Conservation (phyloP, 768 basidiomycete species). For the Tulasnella sp. region DNA sequence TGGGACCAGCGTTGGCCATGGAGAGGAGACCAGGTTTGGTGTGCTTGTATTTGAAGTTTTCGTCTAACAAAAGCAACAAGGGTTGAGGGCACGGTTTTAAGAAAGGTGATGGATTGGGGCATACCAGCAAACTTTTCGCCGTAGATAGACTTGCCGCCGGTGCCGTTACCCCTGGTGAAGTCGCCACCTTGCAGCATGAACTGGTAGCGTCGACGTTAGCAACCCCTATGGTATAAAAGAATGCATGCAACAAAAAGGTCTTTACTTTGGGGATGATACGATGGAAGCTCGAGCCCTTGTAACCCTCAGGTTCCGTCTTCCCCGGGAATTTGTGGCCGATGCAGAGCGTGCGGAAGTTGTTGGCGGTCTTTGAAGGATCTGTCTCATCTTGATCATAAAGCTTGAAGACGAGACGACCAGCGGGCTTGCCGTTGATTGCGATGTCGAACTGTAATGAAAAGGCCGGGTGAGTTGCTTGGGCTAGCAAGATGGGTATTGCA, state of each 20-base stretch:
- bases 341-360: constrained; percentile 76
- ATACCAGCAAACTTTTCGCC: constrained; percentile 38
- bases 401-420: constrained; percentile 67
- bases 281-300: constrained; percentile 39
- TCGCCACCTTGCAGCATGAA: constrained; percentile 45
- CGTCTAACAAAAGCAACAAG: constrained; percentile 35
- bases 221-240: neutral
- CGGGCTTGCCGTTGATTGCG: constrained; percentile 37
- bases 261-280: constrained; percentile 39
- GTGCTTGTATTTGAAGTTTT: constrained; percentile 41
- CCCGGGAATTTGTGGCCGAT: constrained; percentile 42
- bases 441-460: constrained; percentile 37
- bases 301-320: no score
- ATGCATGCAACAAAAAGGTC: neutral
- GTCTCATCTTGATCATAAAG: constrained; percentile 74
- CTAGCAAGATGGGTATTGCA: neutral
- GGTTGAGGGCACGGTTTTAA: neutral
- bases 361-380: constrained; percentile 69
- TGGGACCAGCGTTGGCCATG: constrained; percentile 50
- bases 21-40: constrained; percentile 44
- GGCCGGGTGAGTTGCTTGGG: neutral
- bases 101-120: constrained; percentile 11
- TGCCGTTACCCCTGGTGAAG: constrained; percentile 39
- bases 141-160: constrained; percentile 42
- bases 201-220: constrained; percentile 29